phyloP scores from a whole-genome alignment of 306 rosid genomes.

The Vigna angularis region DNA sequence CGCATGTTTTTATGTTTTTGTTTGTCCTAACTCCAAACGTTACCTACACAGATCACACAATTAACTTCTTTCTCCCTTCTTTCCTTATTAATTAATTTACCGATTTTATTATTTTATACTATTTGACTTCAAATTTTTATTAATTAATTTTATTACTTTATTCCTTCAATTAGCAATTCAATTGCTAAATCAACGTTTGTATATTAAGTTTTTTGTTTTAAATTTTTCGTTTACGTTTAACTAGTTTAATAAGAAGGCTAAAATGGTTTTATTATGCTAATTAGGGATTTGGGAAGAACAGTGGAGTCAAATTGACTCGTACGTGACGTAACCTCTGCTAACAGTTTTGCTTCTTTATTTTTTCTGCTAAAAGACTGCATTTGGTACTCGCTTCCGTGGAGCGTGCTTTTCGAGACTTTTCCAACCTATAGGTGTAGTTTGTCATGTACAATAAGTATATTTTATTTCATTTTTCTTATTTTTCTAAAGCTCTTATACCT shows the following conservation, averaged over 20 bases:
- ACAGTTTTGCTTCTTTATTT: not conserved
- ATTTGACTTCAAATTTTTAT: not conserved
- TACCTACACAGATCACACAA: not conserved
- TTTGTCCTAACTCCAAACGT: conserved; percentile 17
- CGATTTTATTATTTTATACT: too few species aligned
- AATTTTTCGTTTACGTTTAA: not conserved
- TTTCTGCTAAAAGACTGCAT: not conserved
- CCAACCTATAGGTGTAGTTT: not conserved
- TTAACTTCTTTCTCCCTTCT: conserved; percentile 25
- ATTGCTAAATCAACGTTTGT: not conserved
- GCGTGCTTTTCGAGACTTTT: not conserved
- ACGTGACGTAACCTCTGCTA: not conserved
- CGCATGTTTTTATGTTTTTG: conserved; percentile 52
- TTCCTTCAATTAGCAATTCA: not conserved
- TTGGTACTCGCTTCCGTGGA: not conserved
- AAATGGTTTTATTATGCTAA: conserved; percentile 3
- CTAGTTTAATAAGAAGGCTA: not conserved
- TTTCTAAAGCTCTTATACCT: too few species aligned
- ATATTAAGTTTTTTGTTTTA: too few species aligned
- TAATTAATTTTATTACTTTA: not conserved
- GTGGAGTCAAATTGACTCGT: conserved; percentile 28
- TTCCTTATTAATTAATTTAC: not conserved
- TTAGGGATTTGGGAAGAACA: not conserved
- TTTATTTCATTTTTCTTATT: too few species aligned
- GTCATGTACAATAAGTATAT: too few species aligned